Evolutionary conservation across 768 basidiomycete genomes (phyloP), one percentile per base, ranked within the genome.

Genomic region (Suillus placidus): DNA sequence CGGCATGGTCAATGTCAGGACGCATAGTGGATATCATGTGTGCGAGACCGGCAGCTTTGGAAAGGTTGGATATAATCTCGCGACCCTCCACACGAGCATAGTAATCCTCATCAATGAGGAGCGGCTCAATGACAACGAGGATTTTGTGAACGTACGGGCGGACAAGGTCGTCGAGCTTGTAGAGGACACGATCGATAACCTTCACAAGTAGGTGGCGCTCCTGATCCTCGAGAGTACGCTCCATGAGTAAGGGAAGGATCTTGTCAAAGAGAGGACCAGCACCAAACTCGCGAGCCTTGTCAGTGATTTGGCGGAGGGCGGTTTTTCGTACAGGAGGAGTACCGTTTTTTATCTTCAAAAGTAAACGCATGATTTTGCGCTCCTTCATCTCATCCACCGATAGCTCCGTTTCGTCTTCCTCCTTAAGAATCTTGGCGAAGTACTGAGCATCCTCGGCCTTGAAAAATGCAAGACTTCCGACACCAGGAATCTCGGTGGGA

Each of bases 11-110:
- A 68, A 99, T 99, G 83, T 99, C 97, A 4, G 97, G 97, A 71
- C 97, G 92, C 97, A 99, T 99, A 23, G 97, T 99, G 42, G 97
- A 99, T 72, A 99, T 99, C 97, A 99, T 99, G 80, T 99, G 97
- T 3, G 97, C 97, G 32, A 99, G 90, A 79, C 97, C 97, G 37
- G 96, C 97, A 13, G 97, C 97, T 79, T 99, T 99, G 35, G 97
- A 97, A 49, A 99, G 82, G 78, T 99, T 99, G 71, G 94, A 97
- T 71, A 99, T 99, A 76, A 99, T 99, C 82, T 99, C 97, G 40
- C 97, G 94, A 69, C 97, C 97, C 81, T 99, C 97, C 51, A 98
- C 95, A 77, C 95, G 93, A 55, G 92, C 92, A 71, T 94, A 95
- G 78, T 94, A 94, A 76, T 99, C 97, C 77, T 98, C 97, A 77